Conservation (phyloP, 1,284 basidiomycete genomes). For the Sanghuangporus sanghuang region DNA sequence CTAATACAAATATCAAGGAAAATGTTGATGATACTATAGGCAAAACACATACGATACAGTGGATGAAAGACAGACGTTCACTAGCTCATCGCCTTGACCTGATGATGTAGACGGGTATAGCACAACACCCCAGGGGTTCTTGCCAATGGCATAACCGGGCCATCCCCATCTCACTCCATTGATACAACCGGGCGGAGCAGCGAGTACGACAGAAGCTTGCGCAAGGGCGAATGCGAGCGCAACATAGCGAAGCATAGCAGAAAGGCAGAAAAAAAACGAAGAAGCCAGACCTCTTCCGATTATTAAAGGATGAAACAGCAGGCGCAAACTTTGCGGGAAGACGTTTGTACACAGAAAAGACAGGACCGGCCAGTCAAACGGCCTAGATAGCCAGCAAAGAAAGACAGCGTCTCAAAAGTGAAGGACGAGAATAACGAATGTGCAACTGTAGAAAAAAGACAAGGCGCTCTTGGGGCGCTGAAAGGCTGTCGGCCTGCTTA, state of each 20-base stretch:
- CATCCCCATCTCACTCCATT: slow-evolving; percentile 43
- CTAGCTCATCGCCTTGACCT: not conserved
- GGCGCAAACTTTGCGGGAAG: slow-evolving; percentile 19
- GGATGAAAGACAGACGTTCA: not conserved
- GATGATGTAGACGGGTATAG: slow-evolving; percentile 1
- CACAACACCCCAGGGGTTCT: slow-evolving; percentile 45
- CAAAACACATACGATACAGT: not conserved
- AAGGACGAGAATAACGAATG: slow-evolving; percentile 1
- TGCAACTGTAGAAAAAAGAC: not conserved
- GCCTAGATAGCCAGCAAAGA: slow-evolving; percentile 18
- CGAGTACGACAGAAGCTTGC: slow-evolving; percentile 26
- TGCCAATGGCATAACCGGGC: slow-evolving; percentile 44
- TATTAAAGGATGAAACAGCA: slow-evolving; percentile 5
- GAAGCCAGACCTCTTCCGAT: slow-evolving; percentile 18
- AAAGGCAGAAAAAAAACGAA: slow-evolving; percentile 11
- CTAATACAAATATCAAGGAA: not conserved
- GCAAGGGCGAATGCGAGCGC: slow-evolving; percentile 31
- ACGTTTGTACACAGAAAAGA: slow-evolving; percentile 22
- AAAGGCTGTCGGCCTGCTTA: not conserved
- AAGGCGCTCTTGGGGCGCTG: not conserved
- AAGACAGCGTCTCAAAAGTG: slow-evolving; percentile 13
- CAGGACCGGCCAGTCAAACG: slow-evolving; percentile 15
- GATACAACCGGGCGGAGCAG: slow-evolving; percentile 45
- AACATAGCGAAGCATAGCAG: slow-evolving; percentile 38
- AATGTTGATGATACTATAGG: not conserved